These are phyloP conservation scores for Diplodia corticola DNA, from an alignment of 2,329 filamentous ascomycete species.

Conservation along the genomic window DNA sequence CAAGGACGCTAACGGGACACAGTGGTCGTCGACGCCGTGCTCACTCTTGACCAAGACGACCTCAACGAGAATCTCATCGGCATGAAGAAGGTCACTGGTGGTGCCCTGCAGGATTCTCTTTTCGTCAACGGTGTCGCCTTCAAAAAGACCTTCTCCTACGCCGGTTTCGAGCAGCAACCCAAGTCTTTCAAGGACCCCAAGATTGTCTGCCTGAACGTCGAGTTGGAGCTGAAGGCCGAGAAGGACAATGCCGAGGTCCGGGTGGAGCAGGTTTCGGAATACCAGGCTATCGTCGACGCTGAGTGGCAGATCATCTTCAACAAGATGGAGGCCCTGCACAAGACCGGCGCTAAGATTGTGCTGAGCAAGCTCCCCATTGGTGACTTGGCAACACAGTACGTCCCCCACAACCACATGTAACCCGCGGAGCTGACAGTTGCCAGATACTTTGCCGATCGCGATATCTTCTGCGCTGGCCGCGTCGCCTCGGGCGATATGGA, in stretches of 20 bases:
- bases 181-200: conserved; percentile 93
- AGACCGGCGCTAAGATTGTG: conserved; percentile 95
- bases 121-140: conserved; percentile 98
- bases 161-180: conserved; percentile 98
- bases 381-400: conserved; percentile 86
- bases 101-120: conserved; percentile 90
- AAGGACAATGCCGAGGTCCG: conserved; percentile 99
- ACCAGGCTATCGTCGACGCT: conserved; percentile 98
- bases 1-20: conserved; percentile 14
- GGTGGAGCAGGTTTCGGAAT: conserved; percentile 97
- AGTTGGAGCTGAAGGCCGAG: conserved; percentile 96
- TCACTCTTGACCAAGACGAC: conserved; percentile 93
- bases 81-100: conserved; percentile 96
- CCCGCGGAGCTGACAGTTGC: not conserved
- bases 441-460: conserved; percentile 88
- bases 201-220: conserved; percentile 96
- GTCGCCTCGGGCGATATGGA: conserved; percentile 92
- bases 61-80: conserved; percentile 98
- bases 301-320: conserved; percentile 99
- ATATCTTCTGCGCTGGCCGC: conserved; percentile 96
- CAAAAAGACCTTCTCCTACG: conserved; percentile 99
- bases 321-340: conserved; percentile 92
- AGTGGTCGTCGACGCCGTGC: conserved; percentile 98
- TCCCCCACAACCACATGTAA: conserved; percentile 11
- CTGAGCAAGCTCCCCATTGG: conserved; percentile 96